phyloP scores from a whole-genome alignment of 805 yeast genomes.

The Danielia reshetovae region DNA sequence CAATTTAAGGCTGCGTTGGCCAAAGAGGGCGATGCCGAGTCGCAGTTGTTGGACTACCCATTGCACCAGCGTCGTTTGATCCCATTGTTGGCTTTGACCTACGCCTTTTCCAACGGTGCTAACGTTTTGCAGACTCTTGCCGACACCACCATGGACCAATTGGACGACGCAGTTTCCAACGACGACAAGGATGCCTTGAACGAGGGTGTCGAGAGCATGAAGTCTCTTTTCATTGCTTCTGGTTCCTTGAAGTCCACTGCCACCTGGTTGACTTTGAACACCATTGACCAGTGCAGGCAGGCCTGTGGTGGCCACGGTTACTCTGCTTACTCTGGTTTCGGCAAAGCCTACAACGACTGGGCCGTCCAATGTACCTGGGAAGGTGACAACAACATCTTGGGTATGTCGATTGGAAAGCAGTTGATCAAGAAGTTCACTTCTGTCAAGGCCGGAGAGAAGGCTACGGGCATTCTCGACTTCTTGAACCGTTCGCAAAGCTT shows the following conservation, averaged over 20 bases:
- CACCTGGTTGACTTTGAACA: constrained; percentile 78
- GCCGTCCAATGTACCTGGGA: constrained; percentile 99
- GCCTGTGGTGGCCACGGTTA: constrained; percentile 97
- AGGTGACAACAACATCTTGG: constrained; percentile 88
- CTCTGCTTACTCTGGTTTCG: constrained; percentile 88
- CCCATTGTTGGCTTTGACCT: constrained; percentile 79
- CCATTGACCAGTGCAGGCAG: constrained; percentile 88
- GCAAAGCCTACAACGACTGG: constrained; percentile 86
- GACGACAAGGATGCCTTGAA: constrained; percentile 44
- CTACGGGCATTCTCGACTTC: constrained; percentile 46
- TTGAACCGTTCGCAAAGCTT: constrained; percentile 27
- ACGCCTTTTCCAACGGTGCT: constrained; percentile 71
- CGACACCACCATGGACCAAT: constrained; percentile 43
- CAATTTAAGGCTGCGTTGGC: constrained; percentile 57
- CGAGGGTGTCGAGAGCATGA: constrained; percentile 55
- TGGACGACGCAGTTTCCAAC: constrained; percentile 51
- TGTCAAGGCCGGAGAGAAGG: constrained; percentile 38
- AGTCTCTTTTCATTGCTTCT: constrained; percentile 76
- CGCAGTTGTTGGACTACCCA: constrained; percentile 79
- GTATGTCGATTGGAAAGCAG: constrained; percentile 81
- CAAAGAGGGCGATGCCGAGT: constrained; percentile 45
- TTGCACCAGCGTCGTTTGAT: constrained; percentile 83
- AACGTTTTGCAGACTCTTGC: constrained; percentile 54
- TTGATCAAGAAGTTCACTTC: constrained; percentile 48
- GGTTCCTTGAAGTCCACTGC: constrained; percentile 86